These are phyloP conservation scores for Protomyces lactucae-debilis DNA, from an alignment of 1,139 yeast genomes.

Conservation along the genomic window DNA sequence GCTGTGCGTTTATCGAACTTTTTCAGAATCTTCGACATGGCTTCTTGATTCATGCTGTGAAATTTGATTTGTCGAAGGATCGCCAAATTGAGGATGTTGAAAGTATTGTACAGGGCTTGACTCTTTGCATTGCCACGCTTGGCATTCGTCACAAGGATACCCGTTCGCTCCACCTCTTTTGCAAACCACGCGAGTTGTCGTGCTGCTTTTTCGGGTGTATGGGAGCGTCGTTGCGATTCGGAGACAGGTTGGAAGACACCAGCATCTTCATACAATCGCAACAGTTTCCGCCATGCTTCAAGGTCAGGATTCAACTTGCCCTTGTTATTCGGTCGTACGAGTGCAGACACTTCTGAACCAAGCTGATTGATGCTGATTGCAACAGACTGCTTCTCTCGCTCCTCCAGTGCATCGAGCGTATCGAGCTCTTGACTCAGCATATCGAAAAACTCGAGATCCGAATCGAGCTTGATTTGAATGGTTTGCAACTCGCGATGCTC, in stretches of 20 bases:
- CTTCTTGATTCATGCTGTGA: conserved; percentile 58
- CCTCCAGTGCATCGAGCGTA: conserved; percentile 47
- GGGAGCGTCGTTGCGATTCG: conserved; percentile 48
- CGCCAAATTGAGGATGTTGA: conserved; percentile 52
- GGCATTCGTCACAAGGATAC: conserved; percentile 46
- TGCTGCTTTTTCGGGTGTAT: conserved; percentile 41
- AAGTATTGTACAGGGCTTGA: conserved; percentile 47
- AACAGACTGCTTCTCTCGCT: conserved; percentile 42
- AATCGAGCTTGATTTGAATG: conserved; percentile 40
- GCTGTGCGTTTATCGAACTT: conserved; percentile 71
- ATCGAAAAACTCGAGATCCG: conserved; percentile 52
- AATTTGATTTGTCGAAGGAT: conserved; percentile 57
- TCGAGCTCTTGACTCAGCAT: conserved; percentile 56
- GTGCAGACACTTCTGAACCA: conserved; percentile 44
- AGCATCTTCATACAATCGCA: conserved; percentile 59
- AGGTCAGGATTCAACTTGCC: conserved; percentile 50
- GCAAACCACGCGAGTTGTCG: conserved; percentile 45
- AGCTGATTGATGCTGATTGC: conserved; percentile 38
- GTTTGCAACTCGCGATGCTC: conserved; percentile 21
- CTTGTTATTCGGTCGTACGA: conserved; percentile 44
- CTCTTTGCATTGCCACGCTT: conserved; percentile 44
- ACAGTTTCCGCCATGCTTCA: conserved; percentile 67
- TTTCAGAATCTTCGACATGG: conserved; percentile 62
- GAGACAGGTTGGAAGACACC: conserved; percentile 60
- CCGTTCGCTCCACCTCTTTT: conserved; percentile 44